These are phyloP conservation scores for Falciphora oryzae DNA, from an alignment of 2,329 filamentous ascomycete species.

Conservation along the genomic window DNA sequence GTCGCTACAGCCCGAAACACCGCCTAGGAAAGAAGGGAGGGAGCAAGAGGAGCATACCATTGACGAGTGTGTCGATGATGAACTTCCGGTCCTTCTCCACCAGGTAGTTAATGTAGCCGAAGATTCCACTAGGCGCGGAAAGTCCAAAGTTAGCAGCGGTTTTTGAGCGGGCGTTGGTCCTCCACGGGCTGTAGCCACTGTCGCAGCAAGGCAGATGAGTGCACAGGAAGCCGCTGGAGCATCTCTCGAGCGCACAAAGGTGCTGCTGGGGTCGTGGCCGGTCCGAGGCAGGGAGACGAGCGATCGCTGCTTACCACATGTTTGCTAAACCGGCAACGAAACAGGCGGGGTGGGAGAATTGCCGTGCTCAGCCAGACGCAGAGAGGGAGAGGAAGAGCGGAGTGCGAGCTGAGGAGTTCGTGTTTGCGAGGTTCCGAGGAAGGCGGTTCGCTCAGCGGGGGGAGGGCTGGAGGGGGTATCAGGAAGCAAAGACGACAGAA, in stretches of 20 bases:
- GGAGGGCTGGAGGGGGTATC: conserved; percentile 4
- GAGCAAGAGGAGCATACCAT: conserved; percentile 56
- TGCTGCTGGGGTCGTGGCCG: background rate
- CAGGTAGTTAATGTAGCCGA: conserved; percentile 98
- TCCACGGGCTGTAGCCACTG: background rate
- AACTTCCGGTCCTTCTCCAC: conserved; percentile 98
- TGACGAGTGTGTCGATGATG: conserved; percentile 92
- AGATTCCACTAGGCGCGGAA: conserved; percentile 66
- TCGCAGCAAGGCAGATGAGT: background rate
- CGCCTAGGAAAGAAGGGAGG: background rate
- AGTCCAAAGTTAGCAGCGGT: background rate
- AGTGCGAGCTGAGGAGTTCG: background rate
- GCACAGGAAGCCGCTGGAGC: no score
- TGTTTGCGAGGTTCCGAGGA: background rate
- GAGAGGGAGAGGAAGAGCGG: background rate
- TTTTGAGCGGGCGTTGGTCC: background rate
- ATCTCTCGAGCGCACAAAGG: background rate
- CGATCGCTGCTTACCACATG: conserved; percentile 27
- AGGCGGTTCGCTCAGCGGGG: background rate
- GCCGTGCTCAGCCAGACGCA: background rate
- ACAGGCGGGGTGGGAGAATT: background rate
- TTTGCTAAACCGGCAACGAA: conserved; percentile 13
- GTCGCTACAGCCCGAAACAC: background rate
- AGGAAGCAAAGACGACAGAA: background rate
- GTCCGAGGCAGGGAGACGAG: conserved; percentile 3